phyloP scores from a whole-genome alignment of 805 yeast genomes.

The Kregervanrija pseudodelftensis region DNA sequence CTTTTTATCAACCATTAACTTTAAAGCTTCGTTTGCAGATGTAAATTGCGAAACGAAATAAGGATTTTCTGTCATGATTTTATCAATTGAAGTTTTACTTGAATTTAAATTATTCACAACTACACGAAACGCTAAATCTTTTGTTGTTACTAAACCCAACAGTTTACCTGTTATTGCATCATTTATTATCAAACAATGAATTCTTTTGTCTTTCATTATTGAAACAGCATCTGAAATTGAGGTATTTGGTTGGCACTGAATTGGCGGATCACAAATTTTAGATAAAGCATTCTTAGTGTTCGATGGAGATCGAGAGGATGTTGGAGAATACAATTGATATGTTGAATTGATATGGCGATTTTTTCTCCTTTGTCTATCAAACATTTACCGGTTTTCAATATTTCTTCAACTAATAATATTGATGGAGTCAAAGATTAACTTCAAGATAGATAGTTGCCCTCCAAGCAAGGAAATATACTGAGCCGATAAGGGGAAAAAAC shows the following conservation, averaged over 20 bases:
- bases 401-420: not conserved
- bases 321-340: not conserved
- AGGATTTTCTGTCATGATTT: slow-evolving; percentile 36
- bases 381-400: not conserved
- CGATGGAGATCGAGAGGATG: not conserved
- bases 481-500: not conserved
- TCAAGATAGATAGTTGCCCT: no score
- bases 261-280: slow-evolving; percentile 30
- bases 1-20: slow-evolving; percentile 33
- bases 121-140: slow-evolving; percentile 39
- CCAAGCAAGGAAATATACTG: not conserved
- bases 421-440: no score
- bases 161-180: slow-evolving; percentile 21
- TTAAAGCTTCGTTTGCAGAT: slow-evolving; percentile 35
- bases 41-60: slow-evolving; percentile 29
- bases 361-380: not conserved
- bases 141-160: slow-evolving; percentile 38
- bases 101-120: slow-evolving; percentile 24
- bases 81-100: slow-evolving; percentile 22
- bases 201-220: slow-evolving; percentile 31
- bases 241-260: slow-evolving; percentile 29
- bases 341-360: not conserved
- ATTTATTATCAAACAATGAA: slow-evolving; percentile 36
- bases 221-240: slow-evolving; percentile 28
- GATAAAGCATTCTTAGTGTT: slow-evolving; percentile 14